phyloP scores from a whole-genome alignment of 1,139 yeast species.

The Candida sp. region DNA sequence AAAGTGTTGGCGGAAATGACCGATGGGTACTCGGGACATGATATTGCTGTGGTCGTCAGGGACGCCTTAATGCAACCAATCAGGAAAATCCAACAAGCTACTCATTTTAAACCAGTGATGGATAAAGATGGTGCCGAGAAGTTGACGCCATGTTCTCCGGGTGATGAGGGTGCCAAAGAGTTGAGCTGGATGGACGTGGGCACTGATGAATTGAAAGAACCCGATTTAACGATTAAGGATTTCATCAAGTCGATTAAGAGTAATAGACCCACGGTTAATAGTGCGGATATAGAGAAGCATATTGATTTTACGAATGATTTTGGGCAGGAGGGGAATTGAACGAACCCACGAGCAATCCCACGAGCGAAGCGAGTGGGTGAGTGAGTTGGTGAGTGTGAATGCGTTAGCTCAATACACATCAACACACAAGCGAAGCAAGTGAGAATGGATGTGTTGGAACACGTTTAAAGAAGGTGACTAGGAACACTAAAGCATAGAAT shows the following conservation, averaged over 20 bases:
- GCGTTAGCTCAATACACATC: too few relatives aligned
- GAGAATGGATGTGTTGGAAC: too few relatives aligned
- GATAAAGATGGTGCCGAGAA: constrained; percentile 37
- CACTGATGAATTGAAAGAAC: constrained; percentile 87
- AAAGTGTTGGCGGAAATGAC: constrained; percentile 84
- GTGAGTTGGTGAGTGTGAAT: too few relatives aligned
- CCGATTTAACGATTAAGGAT: constrained; percentile 85
- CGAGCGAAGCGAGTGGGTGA: too few relatives aligned
- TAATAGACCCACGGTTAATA: constrained; percentile 94
- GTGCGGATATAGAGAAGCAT: constrained; percentile 76
- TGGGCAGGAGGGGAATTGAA: constrained; percentile 91
- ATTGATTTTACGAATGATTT: constrained; percentile 89
- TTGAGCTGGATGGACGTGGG: constrained; percentile 93
- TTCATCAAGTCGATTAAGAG: constrained; percentile 89
- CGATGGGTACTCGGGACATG: constrained; percentile 97
- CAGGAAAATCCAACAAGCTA: constrained; percentile 91
- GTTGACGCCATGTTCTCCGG: constrained; percentile 95
- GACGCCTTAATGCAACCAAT: constrained; percentile 99
- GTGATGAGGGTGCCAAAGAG: constrained; percentile 81
- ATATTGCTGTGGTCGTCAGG: constrained; percentile 92
- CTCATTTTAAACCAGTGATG: constrained; percentile 74
- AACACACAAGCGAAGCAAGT: too few relatives aligned
- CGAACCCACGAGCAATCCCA: too few relatives aligned
- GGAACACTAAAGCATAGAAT: constrained; percentile 1
- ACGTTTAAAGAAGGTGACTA: constrained; percentile 33